Evolutionary conservation across 257 asterid genomes (phyloP).

Genomic region (Nicotiana tomentosiformis): DNA sequence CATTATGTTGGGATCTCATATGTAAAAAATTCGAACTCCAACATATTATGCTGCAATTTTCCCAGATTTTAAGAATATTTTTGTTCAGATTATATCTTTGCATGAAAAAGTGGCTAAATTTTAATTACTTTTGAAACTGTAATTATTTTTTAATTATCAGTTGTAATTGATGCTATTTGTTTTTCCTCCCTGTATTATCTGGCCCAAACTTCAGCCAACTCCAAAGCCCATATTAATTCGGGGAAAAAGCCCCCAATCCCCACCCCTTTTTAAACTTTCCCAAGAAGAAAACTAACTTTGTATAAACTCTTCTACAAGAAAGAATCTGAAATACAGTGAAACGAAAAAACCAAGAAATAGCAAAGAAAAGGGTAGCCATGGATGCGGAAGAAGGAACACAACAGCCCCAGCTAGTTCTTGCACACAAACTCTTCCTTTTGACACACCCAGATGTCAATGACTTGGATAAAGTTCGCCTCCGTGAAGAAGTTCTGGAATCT

Average conservation of each 20-base stretch:
- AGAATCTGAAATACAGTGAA: neutral
- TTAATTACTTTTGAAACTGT: too few species aligned
- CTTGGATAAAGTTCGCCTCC: constrained; percentile 83
- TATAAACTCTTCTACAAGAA: neutral
- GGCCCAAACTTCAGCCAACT: neutral
- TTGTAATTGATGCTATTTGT: too few species aligned
- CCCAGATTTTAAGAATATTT: too few species aligned
- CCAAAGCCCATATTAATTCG: neutral
- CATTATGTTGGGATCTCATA: too few species aligned
- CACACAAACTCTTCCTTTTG: constrained; percentile 64
- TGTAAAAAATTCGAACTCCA: too few species aligned
- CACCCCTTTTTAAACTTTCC: neutral
- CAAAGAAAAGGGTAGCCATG: constrained; percentile 27
- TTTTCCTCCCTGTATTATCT: neutral
- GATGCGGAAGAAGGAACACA: constrained; percentile 76
- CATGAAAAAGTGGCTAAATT: too few species aligned
- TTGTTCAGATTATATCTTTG: too few species aligned
- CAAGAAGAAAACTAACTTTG: neutral
- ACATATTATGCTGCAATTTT: too few species aligned
- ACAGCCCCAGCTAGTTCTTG: constrained; percentile 79
- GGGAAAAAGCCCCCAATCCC: neutral
- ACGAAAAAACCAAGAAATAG: neutral
- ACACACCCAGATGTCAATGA: constrained; percentile 80
- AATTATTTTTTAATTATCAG: too few species aligned
- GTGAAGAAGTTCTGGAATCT: constrained; percentile 72